Evolutionary conservation across 352 stramenopile genomes (phyloP).

Genomic region (Pythium vanterpoolii): DNA sequence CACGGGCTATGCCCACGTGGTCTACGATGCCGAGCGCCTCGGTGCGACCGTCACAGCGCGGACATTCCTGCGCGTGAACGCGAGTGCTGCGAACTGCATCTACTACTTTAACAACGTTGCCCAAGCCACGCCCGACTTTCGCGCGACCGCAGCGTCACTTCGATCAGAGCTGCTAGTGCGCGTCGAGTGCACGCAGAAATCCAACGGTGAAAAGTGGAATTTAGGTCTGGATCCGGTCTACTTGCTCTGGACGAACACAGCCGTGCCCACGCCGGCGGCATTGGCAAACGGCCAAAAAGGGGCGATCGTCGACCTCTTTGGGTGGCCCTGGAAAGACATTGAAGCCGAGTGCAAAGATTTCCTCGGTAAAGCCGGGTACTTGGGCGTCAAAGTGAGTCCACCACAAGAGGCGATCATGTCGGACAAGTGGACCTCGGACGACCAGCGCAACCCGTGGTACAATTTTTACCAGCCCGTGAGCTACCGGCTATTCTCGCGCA

Average conservation of each 20-base stretch:
- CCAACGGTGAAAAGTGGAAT: constrained; percentile 24
- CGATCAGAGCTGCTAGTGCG: constrained; percentile 31
- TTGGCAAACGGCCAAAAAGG: constrained; percentile 51
- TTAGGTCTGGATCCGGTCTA: constrained; percentile 54
- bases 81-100: constrained; percentile 21
- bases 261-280: constrained; percentile 27
- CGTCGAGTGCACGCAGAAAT: constrained; percentile 26
- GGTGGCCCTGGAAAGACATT: constrained; percentile 63
- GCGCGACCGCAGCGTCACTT: constrained; percentile 25
- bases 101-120: constrained; percentile 38
- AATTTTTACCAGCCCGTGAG: constrained; percentile 64
- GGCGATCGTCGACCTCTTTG: constrained; percentile 67
- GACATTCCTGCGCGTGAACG: constrained; percentile 32
- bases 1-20: constrained; percentile 37
- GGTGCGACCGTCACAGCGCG: constrained; percentile 40
- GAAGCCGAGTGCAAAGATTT: constrained; percentile 57
- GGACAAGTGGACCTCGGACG: constrained; percentile 33
- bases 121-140: constrained; percentile 20
- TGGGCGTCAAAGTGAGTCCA: constrained; percentile 69
- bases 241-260: constrained; percentile 55
- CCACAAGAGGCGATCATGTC: constrained; percentile 55
- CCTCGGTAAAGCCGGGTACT: constrained; percentile 59
- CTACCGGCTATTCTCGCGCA: constrained; percentile 53
- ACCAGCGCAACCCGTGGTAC: constrained; percentile 65
- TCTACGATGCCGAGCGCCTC: constrained; percentile 29